phyloP scores from a whole-genome alignment of 1,284 basidiomycete genomes.

The Austroboletus novae-zelandiae region DNA sequence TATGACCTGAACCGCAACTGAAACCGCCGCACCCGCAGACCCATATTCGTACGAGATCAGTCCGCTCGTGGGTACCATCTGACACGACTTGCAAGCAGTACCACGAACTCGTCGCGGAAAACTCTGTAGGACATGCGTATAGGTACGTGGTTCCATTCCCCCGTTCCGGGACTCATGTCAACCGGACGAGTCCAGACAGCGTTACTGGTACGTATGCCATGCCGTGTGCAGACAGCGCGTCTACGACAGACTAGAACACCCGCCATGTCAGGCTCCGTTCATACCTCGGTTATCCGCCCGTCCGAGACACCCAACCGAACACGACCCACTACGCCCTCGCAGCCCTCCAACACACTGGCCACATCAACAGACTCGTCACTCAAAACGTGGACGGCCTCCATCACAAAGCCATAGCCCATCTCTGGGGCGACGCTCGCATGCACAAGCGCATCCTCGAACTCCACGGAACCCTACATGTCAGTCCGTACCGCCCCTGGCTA shows the following conservation, averaged over 20 bases:
- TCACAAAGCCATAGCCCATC: constrained; percentile 60
- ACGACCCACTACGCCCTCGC: constrained; percentile 85
- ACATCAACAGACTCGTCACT: constrained; percentile 72
- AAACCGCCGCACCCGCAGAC: constrained; percentile 30
- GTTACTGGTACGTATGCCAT: no score
- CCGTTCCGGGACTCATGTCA: constrained; percentile 6
- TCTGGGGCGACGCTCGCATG: constrained; percentile 37
- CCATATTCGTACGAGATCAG: constrained; percentile 48
- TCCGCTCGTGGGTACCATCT: not conserved
- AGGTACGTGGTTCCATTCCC: constrained; percentile 41
- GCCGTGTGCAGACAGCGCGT: constrained; percentile 46
- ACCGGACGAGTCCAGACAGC: constrained; percentile 46
- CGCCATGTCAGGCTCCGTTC: constrained; percentile 66
- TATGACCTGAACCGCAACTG: no score
- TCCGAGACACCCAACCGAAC: constrained; percentile 79
- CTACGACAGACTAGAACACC: not conserved
- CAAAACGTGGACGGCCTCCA: constrained; percentile 94
- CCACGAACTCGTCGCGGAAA: constrained; percentile 77
- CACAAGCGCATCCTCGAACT: constrained; percentile 70
- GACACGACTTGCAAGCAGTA: constrained; percentile 44
- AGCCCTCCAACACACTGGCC: constrained; percentile 70
- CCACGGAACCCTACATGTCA: constrained; percentile 84
- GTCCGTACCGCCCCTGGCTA: constrained; percentile 17
- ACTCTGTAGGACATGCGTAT: constrained; percentile 62
- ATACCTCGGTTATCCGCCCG: constrained; percentile 79